Conservation (phyloP, 331 rosid species). For the Rhamnella rubrinervis region DNA sequence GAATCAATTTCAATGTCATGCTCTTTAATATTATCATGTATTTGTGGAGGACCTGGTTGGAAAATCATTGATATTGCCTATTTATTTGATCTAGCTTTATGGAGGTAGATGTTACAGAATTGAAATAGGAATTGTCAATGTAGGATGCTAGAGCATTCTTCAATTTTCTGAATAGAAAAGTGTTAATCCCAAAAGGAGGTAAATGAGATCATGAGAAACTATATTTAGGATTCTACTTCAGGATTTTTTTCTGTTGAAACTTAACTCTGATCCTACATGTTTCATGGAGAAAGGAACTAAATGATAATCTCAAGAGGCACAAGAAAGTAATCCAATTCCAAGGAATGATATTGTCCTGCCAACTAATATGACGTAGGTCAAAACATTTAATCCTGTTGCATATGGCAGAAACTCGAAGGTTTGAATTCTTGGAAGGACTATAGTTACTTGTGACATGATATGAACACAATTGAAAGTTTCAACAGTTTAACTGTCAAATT, state of each 20-base stretch:
- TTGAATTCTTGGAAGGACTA: not conserved
- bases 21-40: too few relatives aligned
- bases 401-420: not conserved
- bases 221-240: not conserved
- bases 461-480: not conserved
- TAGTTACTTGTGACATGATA: not conserved
- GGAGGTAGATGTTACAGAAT: not conserved
- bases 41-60: not conserved
- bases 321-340: not conserved
- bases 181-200: not conserved
- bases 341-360: not conserved
- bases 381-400: not conserved
- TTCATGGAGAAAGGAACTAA: not conserved
- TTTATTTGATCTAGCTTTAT: not conserved
- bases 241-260: not conserved
- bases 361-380: not conserved
- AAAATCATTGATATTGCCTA: not conserved
- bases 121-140: not conserved
- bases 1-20: too few relatives aligned
- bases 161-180: not conserved
- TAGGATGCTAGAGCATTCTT: not conserved
- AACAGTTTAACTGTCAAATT: not conserved
- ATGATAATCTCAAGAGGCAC: slow-evolving; percentile 1
- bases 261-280: not conserved
- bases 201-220: not conserved